phyloP scores from a whole-genome alignment of 2,329 filamentous ascomycete genomes.

The Tolypocladium endophyticum region DNA sequence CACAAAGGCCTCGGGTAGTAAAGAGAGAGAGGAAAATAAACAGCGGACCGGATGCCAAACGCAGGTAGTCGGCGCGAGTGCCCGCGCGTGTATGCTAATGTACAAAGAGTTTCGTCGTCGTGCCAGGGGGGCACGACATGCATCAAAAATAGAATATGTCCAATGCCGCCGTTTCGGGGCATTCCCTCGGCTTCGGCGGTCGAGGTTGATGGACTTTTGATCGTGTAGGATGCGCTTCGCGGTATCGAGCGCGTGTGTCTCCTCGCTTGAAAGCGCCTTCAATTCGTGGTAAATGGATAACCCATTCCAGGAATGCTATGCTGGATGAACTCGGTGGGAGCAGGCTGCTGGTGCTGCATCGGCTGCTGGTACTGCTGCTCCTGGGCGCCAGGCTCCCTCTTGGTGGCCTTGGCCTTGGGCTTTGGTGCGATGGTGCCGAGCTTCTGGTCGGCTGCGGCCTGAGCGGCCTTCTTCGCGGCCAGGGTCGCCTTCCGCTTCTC shows the following conservation, averaged over 20 bases:
- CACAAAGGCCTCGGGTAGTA: not conserved
- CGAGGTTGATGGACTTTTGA: not conserved
- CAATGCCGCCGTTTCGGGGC: not conserved
- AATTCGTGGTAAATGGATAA: conserved; percentile 12
- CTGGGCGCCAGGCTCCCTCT: conserved; percentile 17
- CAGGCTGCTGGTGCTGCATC: not conserved
- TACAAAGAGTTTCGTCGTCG: not conserved
- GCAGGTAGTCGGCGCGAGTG: not conserved
- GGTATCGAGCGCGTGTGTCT: not conserved
- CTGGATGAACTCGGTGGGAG: conserved; percentile 10
- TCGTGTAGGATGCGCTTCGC: not conserved
- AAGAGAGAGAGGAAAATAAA: not conserved
- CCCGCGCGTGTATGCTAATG: not conserved
- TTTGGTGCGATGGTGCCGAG: conserved; percentile 26
- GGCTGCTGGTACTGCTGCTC: conserved; percentile 8
- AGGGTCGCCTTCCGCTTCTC: conserved; percentile 50
- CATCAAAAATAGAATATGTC: not conserved
- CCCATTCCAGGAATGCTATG: conserved; percentile 17
- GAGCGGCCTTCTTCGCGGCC: conserved; percentile 45
- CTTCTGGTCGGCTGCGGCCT: conserved; percentile 27
- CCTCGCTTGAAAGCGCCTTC: not conserved
- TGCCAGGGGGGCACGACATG: not conserved
- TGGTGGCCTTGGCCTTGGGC: conserved; percentile 22
- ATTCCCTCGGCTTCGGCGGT: too few relatives aligned
- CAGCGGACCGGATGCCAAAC: not conserved